Base-by-base conservation (phyloP, 805 yeast genomes). In the Barnettozyma pratensis region DNA sequence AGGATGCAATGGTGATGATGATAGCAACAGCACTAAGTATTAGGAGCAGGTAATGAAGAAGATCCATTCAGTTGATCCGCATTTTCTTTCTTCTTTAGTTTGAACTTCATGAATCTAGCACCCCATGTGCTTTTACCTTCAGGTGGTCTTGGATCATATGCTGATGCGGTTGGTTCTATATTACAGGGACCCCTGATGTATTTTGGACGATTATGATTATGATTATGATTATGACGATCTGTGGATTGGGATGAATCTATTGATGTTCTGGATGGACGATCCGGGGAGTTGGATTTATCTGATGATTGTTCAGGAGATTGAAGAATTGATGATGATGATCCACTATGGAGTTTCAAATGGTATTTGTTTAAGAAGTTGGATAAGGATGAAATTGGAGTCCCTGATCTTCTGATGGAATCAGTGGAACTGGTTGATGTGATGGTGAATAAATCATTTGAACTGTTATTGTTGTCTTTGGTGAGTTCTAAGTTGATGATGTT, bases 181-280 rank as follows among this genome's bases (percentile, higher is more conserved):
- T 56, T 56, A 46, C 58, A 55, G 4, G 58, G 58, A 2, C 55
- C 57, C 37, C 46, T 51, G 11, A 47, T n/a, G 32, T 49, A 49
- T 28, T 29, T 38, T 5, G 11, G 19, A 32, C 38, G 14, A 14
- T 44, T 41, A n/a, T 42, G 40, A 28, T 30, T 43, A n/a, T 42
- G 40, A 28, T 30, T 43, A 41, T 47, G 54, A 6, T 4, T n/a
- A 8, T 25, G 27, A 8, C 6, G 39, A 11, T 46, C 14, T 8
- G 41, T 7, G 27, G 27, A 39, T 27, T 36, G 34, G 11, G 8
- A 31, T 8, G 42, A 14, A 35, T 35, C 37, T n/a, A 19, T 12
- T 39, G 27, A 12, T 29, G 37, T 19, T 28, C 19, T 44, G n/a
- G 39, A 14, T n/a, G 43, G 29, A 11, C 34, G 25, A 25, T 32